These are phyloP conservation scores for Pseudoperonospora humuli DNA, from an alignment of 352 stramenopile species.

Conservation along the genomic window DNA sequence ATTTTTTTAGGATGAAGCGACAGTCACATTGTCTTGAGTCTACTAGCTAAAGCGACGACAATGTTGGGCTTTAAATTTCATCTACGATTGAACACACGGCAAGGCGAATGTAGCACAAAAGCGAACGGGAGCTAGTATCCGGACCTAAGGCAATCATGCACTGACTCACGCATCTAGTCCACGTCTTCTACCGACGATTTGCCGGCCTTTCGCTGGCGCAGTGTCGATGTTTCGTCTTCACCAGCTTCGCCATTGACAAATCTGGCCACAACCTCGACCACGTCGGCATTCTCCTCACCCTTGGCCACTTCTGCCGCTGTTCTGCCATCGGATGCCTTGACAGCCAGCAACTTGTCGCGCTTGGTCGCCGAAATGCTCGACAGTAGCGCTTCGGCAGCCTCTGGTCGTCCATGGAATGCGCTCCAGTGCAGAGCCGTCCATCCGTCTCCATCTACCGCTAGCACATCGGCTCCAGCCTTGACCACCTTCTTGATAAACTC, in stretches of 20 bases:
- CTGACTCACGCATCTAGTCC: constrained; percentile 35
- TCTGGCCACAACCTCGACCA: constrained; percentile 50
- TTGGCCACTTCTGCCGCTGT: constrained; percentile 58
- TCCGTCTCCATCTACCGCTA: constrained; percentile 63
- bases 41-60: constrained; percentile 1
- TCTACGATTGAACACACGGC: constrained; percentile 19
- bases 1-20: constrained; percentile 13
- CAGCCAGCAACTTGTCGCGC: constrained; percentile 33
- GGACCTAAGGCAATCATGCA: constrained; percentile 1
- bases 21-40: constrained; percentile 1
- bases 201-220: constrained; percentile 50
- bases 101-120: constrained; percentile 10
- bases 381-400: constrained; percentile 57
- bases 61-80: constrained; percentile 3
- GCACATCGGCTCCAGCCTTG: constrained; percentile 44
- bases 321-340: constrained; percentile 54
- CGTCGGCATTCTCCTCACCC: constrained; percentile 61
- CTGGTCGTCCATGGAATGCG: constrained; percentile 69
- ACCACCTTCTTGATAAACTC: constrained; percentile 71
- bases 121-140: constrained; percentile 1
- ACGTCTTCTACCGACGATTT: constrained; percentile 63
- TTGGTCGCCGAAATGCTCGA: constrained; percentile 29
- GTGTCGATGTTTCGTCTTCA: constrained; percentile 27
- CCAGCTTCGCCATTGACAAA: constrained; percentile 19
- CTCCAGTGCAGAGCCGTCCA: constrained; percentile 82